Evolutionary conservation across 768 basidiomycete species (phyloP).

Genomic region (Flagelloscypha sp.): DNA sequence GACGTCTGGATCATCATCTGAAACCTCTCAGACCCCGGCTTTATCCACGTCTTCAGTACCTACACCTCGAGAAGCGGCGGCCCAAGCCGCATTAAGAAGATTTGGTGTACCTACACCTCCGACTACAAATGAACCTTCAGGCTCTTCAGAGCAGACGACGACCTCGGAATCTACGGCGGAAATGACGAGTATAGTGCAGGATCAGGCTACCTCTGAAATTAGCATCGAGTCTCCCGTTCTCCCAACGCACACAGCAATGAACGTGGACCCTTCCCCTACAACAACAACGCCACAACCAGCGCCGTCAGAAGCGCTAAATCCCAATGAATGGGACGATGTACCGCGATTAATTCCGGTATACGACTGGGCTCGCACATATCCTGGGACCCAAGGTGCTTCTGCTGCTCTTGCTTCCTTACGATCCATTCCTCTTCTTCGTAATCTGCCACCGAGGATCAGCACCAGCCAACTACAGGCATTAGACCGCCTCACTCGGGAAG

Average conservation of each 20-base stretch:
- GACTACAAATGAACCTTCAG: slow-evolving; percentile 3
- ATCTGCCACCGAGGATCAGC: slow-evolving; percentile 40
- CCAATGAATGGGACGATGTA: slow-evolving; percentile 8
- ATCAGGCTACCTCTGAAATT: too few relatives aligned
- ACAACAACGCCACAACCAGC: slow-evolving; percentile 6
- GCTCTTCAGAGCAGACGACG: neutral
- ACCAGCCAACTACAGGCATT: slow-evolving; percentile 58
- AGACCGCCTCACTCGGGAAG: slow-evolving; percentile 65
- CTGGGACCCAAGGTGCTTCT: slow-evolving; percentile 4
- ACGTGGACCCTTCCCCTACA: slow-evolving; percentile 10
- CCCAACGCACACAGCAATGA: slow-evolving; percentile 8
- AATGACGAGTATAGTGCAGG: too few relatives aligned
- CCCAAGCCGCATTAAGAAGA: slow-evolving; percentile 58
- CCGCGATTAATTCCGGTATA: slow-evolving; percentile 27
- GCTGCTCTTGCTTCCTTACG: slow-evolving; percentile 3
- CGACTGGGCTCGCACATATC: slow-evolving; percentile 10
- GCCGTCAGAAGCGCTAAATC: slow-evolving; percentile 6
- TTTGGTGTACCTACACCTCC: slow-evolving; percentile 17
- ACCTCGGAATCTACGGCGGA: too few relatives aligned
- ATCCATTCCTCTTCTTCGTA: slow-evolving; percentile 13
- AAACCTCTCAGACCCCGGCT: too few relatives aligned
- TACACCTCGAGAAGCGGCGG: slow-evolving; percentile 48
- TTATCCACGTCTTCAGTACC: slow-evolving; percentile 7
- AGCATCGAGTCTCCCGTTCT: neutral
- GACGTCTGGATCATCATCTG: neutral